Conservation (phyloP, 345 rosid genomes). For the Zanthoxylum bungeanum region DNA sequence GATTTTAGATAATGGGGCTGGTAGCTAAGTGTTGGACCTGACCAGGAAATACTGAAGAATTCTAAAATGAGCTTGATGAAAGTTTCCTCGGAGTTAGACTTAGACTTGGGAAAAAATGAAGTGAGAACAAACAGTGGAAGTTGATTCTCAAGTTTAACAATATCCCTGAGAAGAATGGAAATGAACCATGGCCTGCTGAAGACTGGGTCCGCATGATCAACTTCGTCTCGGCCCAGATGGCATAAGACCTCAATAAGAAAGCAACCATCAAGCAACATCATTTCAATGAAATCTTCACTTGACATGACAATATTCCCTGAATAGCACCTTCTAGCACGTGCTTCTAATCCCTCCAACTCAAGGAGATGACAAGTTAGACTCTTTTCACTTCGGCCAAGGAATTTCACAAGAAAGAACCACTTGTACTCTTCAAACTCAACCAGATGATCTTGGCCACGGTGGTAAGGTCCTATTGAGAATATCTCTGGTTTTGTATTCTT, state of each 20-base stretch:
- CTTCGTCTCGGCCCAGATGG: conserved; percentile 11
- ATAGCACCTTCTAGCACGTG: not conserved
- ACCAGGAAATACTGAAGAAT: not conserved
- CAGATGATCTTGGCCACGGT: not conserved
- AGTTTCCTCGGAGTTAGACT: not conserved
- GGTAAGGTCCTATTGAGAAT: conserved; percentile 24
- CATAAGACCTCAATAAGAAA: conserved; percentile 20
- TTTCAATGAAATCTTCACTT: conserved; percentile 7
- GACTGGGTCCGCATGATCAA: not conserved
- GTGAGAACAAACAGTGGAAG: conserved; percentile 21
- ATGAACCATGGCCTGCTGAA: conserved; percentile 18
- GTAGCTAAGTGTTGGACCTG: not conserved
- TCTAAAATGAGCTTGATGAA: not conserved
- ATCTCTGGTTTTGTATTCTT: conserved; percentile 5
- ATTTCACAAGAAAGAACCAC: conserved; percentile 7
- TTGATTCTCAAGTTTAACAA: conserved; percentile 25
- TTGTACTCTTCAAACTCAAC: conserved; percentile 9
- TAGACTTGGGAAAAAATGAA: not conserved
- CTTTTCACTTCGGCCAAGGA: conserved; percentile 10
- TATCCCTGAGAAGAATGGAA: conserved; percentile 16
- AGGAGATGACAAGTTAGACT: not conserved
- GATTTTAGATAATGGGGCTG: not conserved
- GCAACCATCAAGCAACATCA: conserved; percentile 28
- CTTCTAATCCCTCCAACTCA: not conserved
- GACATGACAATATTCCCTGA: not conserved